Evolutionary conservation across 2,329 filamentous ascomycete species (phyloP).

Genomic region (Aspergillus sp.): DNA sequence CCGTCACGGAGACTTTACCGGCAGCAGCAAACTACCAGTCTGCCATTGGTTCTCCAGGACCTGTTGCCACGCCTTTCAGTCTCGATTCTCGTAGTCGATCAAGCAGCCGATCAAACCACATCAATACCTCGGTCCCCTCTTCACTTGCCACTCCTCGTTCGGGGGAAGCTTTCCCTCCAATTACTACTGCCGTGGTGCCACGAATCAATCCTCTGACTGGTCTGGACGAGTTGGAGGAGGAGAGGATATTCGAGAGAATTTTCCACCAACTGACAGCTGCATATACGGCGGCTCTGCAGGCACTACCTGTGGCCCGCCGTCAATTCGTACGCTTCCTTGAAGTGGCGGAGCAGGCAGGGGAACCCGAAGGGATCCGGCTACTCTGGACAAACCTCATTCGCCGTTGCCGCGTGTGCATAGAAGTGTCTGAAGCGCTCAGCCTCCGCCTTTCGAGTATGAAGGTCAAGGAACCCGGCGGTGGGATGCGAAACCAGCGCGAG

Average conservation of each 20-base stretch:
- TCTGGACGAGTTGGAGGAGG: conserved; percentile 68
- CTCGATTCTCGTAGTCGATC: conserved; percentile 40
- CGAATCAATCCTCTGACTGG: conserved; percentile 58
- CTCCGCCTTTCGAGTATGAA: conserved; percentile 74
- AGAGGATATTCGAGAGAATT: conserved; percentile 76
- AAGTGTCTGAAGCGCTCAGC: conserved; percentile 71
- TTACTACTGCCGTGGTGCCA: conserved; percentile 44
- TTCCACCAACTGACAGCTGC: conserved; percentile 73
- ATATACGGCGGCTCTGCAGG: conserved; percentile 68
- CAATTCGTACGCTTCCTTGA: conserved; percentile 66
- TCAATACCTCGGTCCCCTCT: conserved; percentile 45
- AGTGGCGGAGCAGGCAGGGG: conserved; percentile 59
- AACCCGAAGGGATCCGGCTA: conserved; percentile 58
- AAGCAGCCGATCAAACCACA: conserved; percentile 54
- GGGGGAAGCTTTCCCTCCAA: conserved; percentile 69
- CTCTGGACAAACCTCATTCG: conserved; percentile 70
- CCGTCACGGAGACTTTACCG: conserved; percentile 28
- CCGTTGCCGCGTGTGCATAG: conserved; percentile 67
- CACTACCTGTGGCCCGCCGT: conserved; percentile 66
- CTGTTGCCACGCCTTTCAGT: conserved; percentile 30
- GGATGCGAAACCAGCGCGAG: conserved; percentile 57
- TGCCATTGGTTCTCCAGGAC: conserved; percentile 29
- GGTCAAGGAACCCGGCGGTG: conserved; percentile 75
- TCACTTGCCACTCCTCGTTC: conserved; percentile 69
- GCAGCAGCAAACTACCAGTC: conserved; percentile 27